Evolutionary conservation across 257 asterid genomes (phyloP).

Genomic region (Nicotiana noctiflora): DNA sequence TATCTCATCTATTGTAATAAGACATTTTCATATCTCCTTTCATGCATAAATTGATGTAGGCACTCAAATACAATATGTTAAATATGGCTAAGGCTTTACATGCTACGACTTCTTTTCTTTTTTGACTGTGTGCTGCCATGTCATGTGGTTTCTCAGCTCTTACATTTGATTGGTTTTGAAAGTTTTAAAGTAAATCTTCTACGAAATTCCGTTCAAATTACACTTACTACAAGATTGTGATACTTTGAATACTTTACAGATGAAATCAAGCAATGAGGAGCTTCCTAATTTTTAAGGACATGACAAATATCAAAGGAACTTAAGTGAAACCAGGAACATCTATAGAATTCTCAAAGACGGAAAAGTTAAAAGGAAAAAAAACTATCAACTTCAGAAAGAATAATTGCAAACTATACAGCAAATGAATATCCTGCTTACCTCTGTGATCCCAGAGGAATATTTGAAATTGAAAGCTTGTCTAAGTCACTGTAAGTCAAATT

Average conservation of each 20-base stretch:
- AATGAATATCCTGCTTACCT: slow-evolving; percentile 40
- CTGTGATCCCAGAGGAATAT: slow-evolving; percentile 62
- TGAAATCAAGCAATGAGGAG: slow-evolving; percentile 1
- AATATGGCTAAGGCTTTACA: background rate
- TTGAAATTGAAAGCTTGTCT: slow-evolving; percentile 91
- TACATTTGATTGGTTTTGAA: background rate
- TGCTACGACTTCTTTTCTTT: background rate
- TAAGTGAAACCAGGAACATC: background rate
- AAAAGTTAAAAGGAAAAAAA: background rate
- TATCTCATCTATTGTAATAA: background rate
- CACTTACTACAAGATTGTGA: background rate
- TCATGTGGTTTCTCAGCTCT: background rate
- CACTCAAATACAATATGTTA: background rate
- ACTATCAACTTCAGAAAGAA: background rate
- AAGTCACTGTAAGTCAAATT: slow-evolving; percentile 47
- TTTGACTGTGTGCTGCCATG: background rate
- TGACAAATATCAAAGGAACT: background rate
- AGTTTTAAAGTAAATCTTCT: background rate
- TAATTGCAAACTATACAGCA: background rate
- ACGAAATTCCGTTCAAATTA: background rate
- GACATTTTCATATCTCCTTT: background rate
- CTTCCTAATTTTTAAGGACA: background rate
- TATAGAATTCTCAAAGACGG: background rate
- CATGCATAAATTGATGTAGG: background rate
- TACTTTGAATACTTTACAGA: background rate